Evolutionary conservation across 2,329 filamentous ascomycete species (phyloP), one percentile per base, ranked within the genome.

Genomic region (Zymoseptoria brevis): DNA sequence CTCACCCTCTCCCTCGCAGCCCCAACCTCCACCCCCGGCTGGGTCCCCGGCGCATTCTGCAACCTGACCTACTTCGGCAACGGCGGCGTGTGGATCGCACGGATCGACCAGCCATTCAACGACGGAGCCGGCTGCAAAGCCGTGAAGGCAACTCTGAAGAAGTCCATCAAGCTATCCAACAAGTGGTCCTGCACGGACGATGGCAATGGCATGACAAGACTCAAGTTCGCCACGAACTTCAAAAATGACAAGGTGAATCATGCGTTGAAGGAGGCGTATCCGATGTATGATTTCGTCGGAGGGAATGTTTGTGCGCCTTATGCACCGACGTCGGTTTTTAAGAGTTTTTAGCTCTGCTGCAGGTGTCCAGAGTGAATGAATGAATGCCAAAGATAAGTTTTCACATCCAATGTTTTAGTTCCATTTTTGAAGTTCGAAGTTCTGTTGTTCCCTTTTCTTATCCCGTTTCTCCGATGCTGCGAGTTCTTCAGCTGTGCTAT

Each of bases 291-390:
- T 5, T 60, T 60, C 48, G 54, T 56, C 8, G 13, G 21, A 19
- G 22, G 35, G 5, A 35, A 53, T 8, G 35, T 57, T 29, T 60
- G 55, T 30, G 52, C 57, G 50, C 55, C 58, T 7, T 60, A 57
- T 51, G 26, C 26, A 29, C 26, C 26, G 26, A 29, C 26, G 26
- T 29, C 26, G 26, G 26, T 1, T 29, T 29, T 29, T 29, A 4
- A 29, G 26, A 1, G 26, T 29, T 29, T 8, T 29, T 29, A 29
- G 26, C 26, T 29, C 26, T 29, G 26, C 26, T 29, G 26, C 26
- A 29, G 26, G 8, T 29, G 7, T 29, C 26, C 26, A 8, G 26
- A 29, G 26, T 29, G 26, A 29, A 29, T 26, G 21, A 22, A 29
- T 29, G 26, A 8, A 29, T 29, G 26, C 6, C 26, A 29, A 29